phyloP scores from a whole-genome alignment of 108 stramenopile species.

The Mayamaea pseudoterrestris region DNA sequence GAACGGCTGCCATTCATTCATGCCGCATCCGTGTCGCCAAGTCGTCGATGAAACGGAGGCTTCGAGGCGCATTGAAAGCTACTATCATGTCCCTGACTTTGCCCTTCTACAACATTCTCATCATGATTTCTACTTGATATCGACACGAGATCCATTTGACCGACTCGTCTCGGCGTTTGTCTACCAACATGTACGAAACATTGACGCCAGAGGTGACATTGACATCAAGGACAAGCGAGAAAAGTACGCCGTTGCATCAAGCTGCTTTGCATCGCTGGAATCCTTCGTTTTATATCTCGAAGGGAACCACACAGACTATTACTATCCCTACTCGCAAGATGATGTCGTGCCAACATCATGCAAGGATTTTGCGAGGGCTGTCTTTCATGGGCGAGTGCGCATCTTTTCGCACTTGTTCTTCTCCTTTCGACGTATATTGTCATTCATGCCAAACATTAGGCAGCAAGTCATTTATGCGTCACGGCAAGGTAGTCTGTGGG shows the following conservation, averaged over 20 bases:
- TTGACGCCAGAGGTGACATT: slow-evolving; percentile 1
- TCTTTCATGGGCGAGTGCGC: slow-evolving; percentile 27
- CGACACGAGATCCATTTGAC: slow-evolving; percentile 43
- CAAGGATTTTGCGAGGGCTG: slow-evolving; percentile 2
- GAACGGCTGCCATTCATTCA: slow-evolving; percentile 28
- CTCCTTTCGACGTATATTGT: slow-evolving; percentile 7
- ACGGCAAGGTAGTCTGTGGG: slow-evolving; percentile 37
- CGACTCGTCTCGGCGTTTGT: slow-evolving; percentile 39
- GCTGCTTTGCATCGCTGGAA: slow-evolving; percentile 34
- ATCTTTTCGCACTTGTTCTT: slow-evolving; percentile 30
- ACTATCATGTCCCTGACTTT: slow-evolving; percentile 44
- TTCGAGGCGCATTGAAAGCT: slow-evolving; percentile 8
- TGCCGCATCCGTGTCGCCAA: slow-evolving; percentile 7
- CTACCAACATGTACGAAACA: slow-evolving; percentile 19
- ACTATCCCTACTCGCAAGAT: slow-evolving; percentile 26
- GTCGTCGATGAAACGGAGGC: slow-evolving; percentile 5
- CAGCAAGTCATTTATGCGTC: slow-evolving; percentile 15
- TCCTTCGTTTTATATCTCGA: slow-evolving; percentile 14
- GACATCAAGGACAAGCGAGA: not conserved
- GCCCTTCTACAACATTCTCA: slow-evolving; percentile 16
- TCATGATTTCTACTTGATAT: slow-evolving; percentile 24
- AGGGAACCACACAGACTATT: slow-evolving; percentile 14
- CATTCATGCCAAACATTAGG: slow-evolving; percentile 2
- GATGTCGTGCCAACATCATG: slow-evolving; percentile 9
- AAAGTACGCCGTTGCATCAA: slow-evolving; percentile 6